Evolutionary conservation across 1,284 basidiomycete species (phyloP).

Genomic region (Cryptococcus jaspeensis): DNA sequence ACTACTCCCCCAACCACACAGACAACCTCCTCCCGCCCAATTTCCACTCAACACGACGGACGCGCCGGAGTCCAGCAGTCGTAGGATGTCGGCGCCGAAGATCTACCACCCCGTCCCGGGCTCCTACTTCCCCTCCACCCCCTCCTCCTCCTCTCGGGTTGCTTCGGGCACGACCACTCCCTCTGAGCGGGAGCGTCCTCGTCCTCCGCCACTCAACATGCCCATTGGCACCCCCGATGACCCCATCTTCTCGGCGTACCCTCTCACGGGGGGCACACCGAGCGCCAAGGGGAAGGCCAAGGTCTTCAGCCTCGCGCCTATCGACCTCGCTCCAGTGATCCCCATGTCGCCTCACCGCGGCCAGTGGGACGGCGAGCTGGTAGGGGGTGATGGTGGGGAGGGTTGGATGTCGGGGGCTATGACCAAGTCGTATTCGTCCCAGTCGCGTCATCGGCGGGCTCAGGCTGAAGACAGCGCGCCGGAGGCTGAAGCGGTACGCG

Average conservation of each 20-base stretch:
- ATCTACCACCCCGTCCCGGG: slow-evolving; percentile 19
- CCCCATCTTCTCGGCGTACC: slow-evolving; percentile 41
- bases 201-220: slow-evolving; percentile 28
- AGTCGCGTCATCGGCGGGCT: no score
- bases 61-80: slow-evolving; percentile 11
- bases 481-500: no score
- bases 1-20: background rate
- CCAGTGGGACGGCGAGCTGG: background rate
- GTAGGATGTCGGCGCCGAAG: slow-evolving; percentile 12
- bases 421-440: no score
- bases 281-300: slow-evolving; percentile 22
- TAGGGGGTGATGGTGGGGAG: background rate
- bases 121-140: slow-evolving; percentile 26
- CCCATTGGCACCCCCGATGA: slow-evolving; percentile 31
- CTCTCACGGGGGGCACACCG: slow-evolving; percentile 16
- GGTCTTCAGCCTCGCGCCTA: slow-evolving; percentile 13
- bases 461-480: no score
- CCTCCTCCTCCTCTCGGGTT: background rate
- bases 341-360: no score
- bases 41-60: no score
- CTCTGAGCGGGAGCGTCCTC: slow-evolving; percentile 16
- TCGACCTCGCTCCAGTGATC: no score
- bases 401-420: background rate
- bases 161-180: slow-evolving; percentile 23
- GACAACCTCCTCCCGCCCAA: background rate